phyloP scores from a whole-genome alignment of 345 rosid genomes.

The Pelargonium nanum region DNA sequence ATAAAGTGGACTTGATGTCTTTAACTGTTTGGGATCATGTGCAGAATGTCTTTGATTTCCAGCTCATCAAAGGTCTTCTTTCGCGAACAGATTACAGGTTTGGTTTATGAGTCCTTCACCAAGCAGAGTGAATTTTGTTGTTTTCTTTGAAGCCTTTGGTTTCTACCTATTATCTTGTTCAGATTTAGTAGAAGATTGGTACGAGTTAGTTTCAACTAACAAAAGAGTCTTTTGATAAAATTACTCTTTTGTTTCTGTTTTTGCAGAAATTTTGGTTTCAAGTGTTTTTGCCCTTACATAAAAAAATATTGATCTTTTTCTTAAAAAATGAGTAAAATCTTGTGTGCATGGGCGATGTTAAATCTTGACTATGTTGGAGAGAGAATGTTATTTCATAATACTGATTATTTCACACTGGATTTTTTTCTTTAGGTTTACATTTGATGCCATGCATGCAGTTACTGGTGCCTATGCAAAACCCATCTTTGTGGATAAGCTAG shows the following conservation, averaged over 20 bases:
- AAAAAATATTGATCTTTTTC: not conserved
- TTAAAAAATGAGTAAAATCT: no score
- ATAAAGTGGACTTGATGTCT: constrained; percentile 9
- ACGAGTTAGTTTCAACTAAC: not conserved
- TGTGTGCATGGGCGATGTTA: not conserved
- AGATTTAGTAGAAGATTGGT: not conserved
- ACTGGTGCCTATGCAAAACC: constrained; percentile 94
- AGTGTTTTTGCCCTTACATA: not conserved
- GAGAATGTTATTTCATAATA: not conserved
- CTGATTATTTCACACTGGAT: not conserved
- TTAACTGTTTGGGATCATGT: constrained; percentile 20
- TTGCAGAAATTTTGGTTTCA: not conserved
- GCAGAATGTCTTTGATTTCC: constrained; percentile 88
- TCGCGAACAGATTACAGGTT: constrained; percentile 70
- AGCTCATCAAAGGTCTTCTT: constrained; percentile 66
- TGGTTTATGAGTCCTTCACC: constrained; percentile 7
- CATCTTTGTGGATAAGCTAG: constrained; percentile 77
- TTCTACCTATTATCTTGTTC: not conserved
- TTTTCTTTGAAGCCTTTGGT: not conserved
- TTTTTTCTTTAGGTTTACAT: constrained; percentile 44
- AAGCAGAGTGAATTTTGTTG: not conserved
- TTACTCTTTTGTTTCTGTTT: not conserved
- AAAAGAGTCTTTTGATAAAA: not conserved
- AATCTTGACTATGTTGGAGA: not conserved
- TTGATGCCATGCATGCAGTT: constrained; percentile 98